A percentile compares a stretch with the other conserved stretches of the same genome.
Evolutionary conservation across 2,329 filamentous ascomycete genomes (phyloP).

Genomic region (Aspergillus sp.): DNA sequence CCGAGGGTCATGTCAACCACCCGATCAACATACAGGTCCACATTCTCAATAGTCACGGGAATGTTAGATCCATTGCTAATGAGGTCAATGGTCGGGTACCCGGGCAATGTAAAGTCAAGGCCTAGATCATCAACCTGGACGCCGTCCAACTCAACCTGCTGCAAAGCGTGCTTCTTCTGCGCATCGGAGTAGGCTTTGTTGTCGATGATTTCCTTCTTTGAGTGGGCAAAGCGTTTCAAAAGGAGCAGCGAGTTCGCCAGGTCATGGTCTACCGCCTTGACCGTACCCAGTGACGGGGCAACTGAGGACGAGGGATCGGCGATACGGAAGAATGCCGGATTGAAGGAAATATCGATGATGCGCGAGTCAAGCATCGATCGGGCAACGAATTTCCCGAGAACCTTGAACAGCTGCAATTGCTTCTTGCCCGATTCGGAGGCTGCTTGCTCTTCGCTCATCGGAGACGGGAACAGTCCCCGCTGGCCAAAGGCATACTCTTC

Average conservation of each 20-base stretch:
- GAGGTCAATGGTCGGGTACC: slow-evolving; percentile 84
- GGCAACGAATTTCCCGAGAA: slow-evolving; percentile 95
- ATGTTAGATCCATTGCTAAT: slow-evolving; percentile 71
- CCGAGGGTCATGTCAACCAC: slow-evolving; percentile 91
- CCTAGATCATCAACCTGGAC: slow-evolving; percentile 81
- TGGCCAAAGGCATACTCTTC: slow-evolving; percentile 83
- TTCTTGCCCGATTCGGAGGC: slow-evolving; percentile 78
- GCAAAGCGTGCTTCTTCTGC: slow-evolving; percentile 69
- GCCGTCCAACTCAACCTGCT: slow-evolving; percentile 71
- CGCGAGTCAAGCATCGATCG: slow-evolving; percentile 97
- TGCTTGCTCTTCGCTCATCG: slow-evolving; percentile 77
- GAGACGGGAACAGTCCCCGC: slow-evolving; percentile 85
- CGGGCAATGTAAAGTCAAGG: slow-evolving; percentile 92
- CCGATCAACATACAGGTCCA: slow-evolving; percentile 81
- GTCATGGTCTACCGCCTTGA: slow-evolving; percentile 84
- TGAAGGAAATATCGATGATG: slow-evolving; percentile 97
- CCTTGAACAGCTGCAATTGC: slow-evolving; percentile 83
- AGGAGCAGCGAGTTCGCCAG: slow-evolving; percentile 82
- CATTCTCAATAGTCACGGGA: slow-evolving; percentile 82
- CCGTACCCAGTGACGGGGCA: slow-evolving; percentile 79
- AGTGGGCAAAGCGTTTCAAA: slow-evolving; percentile 80
- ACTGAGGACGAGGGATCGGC: slow-evolving; percentile 68
- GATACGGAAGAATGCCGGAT: slow-evolving; percentile 95
- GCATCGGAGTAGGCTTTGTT: slow-evolving; percentile 63
- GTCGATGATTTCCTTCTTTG: slow-evolving; percentile 79